These are phyloP conservation scores for Ceratopteris richardii DNA, from an alignment of 75 land plant genomes.

Conservation along the genomic window DNA sequence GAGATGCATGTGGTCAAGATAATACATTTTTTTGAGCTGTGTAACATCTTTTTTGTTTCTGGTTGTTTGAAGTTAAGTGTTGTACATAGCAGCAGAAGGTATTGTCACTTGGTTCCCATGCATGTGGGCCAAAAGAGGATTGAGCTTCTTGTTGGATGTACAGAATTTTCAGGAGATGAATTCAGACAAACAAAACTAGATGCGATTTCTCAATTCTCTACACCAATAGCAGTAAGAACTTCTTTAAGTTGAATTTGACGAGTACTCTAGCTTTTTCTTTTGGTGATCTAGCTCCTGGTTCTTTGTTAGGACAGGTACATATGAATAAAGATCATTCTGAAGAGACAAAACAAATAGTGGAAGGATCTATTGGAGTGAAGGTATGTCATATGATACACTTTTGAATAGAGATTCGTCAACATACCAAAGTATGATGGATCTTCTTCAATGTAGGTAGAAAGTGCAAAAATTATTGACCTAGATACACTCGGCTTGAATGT, in stretches of 20 bases:
- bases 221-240: conserved; percentile 64
- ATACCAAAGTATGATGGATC: no score
- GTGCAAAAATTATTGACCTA: conserved; percentile 77
- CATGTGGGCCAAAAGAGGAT: no score
- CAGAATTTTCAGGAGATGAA: conserved; percentile 61
- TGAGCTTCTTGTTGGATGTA: no score
- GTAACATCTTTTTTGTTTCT: no score
- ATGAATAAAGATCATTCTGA: conserved; percentile 95
- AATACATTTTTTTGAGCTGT: no score
- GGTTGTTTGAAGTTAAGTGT: no score
- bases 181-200: conserved; percentile 72
- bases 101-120: no score
- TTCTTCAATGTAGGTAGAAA: conserved; percentile 53
- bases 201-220: conserved; percentile 79
- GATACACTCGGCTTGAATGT: conserved; percentile 95
- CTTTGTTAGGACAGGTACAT: conserved; percentile 48
- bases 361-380: conserved; percentile 38
- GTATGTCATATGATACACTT: conserved; percentile 4
- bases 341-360: conserved; percentile 76
- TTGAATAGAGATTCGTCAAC: no score
- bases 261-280: not conserved
- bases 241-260: not conserved
- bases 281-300: not conserved
- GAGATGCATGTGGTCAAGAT: no score
- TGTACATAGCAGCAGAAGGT: no score